Conservation (phyloP, 192 early-diverging fungal genomes). For the Hyaloraphidium curvatum region DNA sequence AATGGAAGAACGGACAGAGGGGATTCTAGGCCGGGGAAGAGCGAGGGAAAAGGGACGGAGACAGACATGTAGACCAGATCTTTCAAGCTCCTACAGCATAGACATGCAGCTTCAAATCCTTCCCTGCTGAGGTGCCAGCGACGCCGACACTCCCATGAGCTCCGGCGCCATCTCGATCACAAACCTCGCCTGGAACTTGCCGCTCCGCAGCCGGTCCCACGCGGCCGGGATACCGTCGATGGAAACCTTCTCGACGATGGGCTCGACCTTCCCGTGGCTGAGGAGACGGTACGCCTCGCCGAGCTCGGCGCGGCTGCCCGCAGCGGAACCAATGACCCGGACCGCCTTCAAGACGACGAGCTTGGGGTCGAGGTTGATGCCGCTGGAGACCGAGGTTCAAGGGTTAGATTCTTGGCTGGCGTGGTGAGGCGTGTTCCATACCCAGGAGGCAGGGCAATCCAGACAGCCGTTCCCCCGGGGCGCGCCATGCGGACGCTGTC, state of each 20-base stretch:
- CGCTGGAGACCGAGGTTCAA: no score
- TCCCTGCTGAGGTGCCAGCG: no score
- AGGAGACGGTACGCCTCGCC: background rate
- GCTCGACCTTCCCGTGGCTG: background rate
- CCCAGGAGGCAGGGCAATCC: background rate
- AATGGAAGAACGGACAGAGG: no score
- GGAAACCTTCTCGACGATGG: background rate
- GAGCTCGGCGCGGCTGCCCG: background rate
- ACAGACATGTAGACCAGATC: no score
- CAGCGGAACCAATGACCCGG: background rate
- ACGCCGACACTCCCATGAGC: no score
- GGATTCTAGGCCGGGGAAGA: no score
- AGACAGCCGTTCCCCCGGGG: background rate
- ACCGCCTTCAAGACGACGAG: background rate
- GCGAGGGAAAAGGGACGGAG: no score
- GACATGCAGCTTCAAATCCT: no score
- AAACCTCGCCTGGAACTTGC: background rate
- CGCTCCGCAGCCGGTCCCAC: background rate
- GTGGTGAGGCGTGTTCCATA: no score
- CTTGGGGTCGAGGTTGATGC: background rate
- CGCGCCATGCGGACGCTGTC: background rate
- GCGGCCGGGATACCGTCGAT: background rate
- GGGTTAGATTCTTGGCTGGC: no score
- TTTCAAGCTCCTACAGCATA: no score
- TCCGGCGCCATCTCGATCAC: background rate